Evolutionary conservation across 2,329 filamentous ascomycete species (phyloP).

Genomic region (Allantophomopsis cytisporea): DNA sequence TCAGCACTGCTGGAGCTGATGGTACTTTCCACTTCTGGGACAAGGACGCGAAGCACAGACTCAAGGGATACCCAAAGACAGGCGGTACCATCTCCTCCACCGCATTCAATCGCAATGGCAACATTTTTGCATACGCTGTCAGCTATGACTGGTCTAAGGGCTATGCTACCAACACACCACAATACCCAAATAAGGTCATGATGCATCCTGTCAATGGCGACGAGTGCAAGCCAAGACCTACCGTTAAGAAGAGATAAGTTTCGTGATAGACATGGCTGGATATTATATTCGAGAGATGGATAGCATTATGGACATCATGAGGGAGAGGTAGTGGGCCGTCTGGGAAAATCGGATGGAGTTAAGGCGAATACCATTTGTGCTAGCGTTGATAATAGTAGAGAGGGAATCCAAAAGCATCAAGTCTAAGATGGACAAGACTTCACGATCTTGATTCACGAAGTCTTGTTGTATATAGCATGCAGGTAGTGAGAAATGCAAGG

Average conservation of each 20-base stretch:
- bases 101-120: slow-evolving; percentile 79
- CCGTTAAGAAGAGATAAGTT: slow-evolving; percentile 20
- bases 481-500: too few species aligned
- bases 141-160: slow-evolving; percentile 99
- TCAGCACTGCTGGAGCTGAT: slow-evolving; percentile 89
- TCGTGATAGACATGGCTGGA: neutral
- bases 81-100: slow-evolving; percentile 82
- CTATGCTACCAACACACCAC: slow-evolving; percentile 68
- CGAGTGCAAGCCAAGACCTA: slow-evolving; percentile 40
- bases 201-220: slow-evolving; percentile 62
- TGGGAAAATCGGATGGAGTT: too few species aligned
- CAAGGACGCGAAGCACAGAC: slow-evolving; percentile 75
- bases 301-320: too few species aligned
- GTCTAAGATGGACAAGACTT: too few species aligned
- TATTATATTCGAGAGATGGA: too few species aligned
- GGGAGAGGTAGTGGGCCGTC: too few species aligned
- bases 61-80: slow-evolving; percentile 78
- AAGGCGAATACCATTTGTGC: too few species aligned
- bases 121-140: slow-evolving; percentile 76
- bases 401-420: too few species aligned
- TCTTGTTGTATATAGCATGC: too few species aligned
- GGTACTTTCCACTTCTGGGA: slow-evolving; percentile 98
- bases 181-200: slow-evolving; percentile 70
- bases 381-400: too few species aligned
- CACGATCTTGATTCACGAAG: too few species aligned